Base-by-base conservation (phyloP, 805 yeast genomes). In the Yarrowia sp. region DNA sequence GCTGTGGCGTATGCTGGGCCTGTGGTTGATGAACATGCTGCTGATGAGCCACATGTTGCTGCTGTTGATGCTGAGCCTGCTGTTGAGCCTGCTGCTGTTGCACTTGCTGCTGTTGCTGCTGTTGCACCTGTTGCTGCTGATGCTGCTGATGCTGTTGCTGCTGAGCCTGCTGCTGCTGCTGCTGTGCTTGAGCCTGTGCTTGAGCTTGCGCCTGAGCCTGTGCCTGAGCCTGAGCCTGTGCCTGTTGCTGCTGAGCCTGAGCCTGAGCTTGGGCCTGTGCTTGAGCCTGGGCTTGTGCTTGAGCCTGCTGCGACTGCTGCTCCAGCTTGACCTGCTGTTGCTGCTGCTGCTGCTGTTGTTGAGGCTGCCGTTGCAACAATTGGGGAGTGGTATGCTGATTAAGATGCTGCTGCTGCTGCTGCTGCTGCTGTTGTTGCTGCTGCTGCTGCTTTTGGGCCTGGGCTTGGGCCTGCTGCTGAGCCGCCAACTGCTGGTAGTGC, bases 291-390 rank as follows among this genome's bases (percentile, higher is more conserved):
- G 63, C 14, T 8, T 57, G 63, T 0, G 61, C 43, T 41, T 42
- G 61, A 14, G 35, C 28, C 13, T 38, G 35, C 50, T 28, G 44
- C 18, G n/a, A 32, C 48, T 55, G 62, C 10, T 11, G 15, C 50
- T 44, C 38, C 38, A 15, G 65, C 17, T 43, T 62, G 58, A 65
- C 65, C 39, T 44, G 69, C 44, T 64, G 66, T 18, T 33, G 65
- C 39, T 36, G 53, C 43, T 64, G 65, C 17, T 57, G 66, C 28
- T 15, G 35, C 43, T 51, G 58, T 11, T 22, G 28, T 31, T 42
- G 33, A 6, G 31, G 8, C 45, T 43, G 48, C 35, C 15, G 45
- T 7, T 13, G 13, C 32, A 22, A 22, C 28, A 22, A 22, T 22
- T 22, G 28, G 28, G 28, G 28, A 22, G 28, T 22, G 28, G 28